Evolutionary conservation across 2,329 filamentous ascomycete species (phyloP).

Genomic region (Nectriaceae sp.): DNA sequence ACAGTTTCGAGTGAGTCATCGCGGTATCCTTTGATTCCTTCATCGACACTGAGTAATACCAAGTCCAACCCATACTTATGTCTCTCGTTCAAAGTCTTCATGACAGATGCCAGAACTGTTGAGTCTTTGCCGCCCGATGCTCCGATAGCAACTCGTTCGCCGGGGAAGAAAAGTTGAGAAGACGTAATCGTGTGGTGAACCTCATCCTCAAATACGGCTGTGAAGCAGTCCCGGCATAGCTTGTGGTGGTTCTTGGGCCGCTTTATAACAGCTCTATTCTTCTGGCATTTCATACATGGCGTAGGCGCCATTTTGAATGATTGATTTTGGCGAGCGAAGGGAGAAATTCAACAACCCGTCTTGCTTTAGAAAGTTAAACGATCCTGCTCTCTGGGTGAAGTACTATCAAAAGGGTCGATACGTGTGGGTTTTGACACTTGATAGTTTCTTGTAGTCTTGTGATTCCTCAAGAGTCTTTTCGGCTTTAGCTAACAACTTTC

Average conservation of each 20-base stretch:
- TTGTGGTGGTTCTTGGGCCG: slow-evolving; percentile 94
- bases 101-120: slow-evolving; percentile 89
- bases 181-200: slow-evolving; percentile 89
- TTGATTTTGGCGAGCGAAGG: slow-evolving; percentile 8
- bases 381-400: too few relatives aligned
- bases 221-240: slow-evolving; percentile 87
- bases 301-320: slow-evolving; percentile 68
- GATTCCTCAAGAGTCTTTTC: too few relatives aligned
- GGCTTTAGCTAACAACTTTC: too few relatives aligned
- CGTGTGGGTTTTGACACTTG: too few relatives aligned
- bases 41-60: slow-evolving; percentile 87
- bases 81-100: slow-evolving; percentile 92
- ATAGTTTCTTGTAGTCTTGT: too few relatives aligned
- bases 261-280: slow-evolving; percentile 81
- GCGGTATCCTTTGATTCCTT: slow-evolving; percentile 95
- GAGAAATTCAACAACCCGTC: too few relatives aligned
- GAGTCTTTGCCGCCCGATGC: slow-evolving; percentile 98
- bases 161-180: slow-evolving; percentile 76
- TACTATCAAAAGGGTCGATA: too few relatives aligned
- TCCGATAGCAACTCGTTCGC: slow-evolving; percentile 89
- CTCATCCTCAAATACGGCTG: slow-evolving; percentile 85
- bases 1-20: slow-evolving; percentile 97
- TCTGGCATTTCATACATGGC: slow-evolving; percentile 74
- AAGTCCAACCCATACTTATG: slow-evolving; percentile 85
- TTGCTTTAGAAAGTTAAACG: too few relatives aligned